Evolutionary conservation across 768 basidiomycete genomes (phyloP).

Genomic region (Candolleomyces efflorescens): DNA sequence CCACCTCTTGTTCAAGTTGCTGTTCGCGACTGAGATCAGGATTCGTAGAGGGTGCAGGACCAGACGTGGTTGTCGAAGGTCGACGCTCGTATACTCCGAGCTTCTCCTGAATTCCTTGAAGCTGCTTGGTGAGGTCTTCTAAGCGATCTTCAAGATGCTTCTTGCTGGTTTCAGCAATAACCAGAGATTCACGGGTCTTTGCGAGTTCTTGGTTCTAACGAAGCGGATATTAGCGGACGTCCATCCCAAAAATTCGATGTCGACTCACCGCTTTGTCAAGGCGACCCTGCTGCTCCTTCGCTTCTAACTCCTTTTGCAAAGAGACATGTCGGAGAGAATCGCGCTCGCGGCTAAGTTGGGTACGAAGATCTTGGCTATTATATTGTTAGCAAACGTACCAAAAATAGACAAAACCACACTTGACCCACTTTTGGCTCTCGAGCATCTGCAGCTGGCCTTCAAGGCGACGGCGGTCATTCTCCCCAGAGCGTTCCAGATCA

Average conservation of each 20-base stretch:
- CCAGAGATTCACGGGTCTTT: conserved; percentile 64
- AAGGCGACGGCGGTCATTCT: conserved; percentile 77
- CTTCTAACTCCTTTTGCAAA: conserved; percentile 77
- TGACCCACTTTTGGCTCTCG: conserved; percentile 70
- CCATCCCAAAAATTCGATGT: background rate
- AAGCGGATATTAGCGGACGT: conserved; percentile 7
- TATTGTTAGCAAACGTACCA: background rate
- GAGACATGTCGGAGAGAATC: conserved; percentile 70
- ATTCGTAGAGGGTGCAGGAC: conserved; percentile 27
- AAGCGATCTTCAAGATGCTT: conserved; percentile 73
- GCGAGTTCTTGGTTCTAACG: conserved; percentile 58
- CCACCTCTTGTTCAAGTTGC: conserved; percentile 79
- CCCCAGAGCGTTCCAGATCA: conserved; percentile 78
- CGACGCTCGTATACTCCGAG: conserved; percentile 82
- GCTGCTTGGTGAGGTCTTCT: conserved; percentile 53
- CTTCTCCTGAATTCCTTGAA: conserved; percentile 80
- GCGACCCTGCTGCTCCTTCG: conserved; percentile 66
- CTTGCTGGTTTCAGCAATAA: conserved; percentile 74
- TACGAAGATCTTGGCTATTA: conserved; percentile 66
- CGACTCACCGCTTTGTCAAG: conserved; percentile 65
- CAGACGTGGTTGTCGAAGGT: conserved; percentile 28
- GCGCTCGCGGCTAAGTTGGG: conserved; percentile 68
- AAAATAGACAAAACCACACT: background rate
- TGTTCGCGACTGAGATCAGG: conserved; percentile 60
- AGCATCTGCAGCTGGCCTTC: conserved; percentile 77